Percentiles rank a stretch among this genome's conserved stretches.
Conservation (phyloP, 169 alveolate species). For the Nephromyces sp. region DNA sequence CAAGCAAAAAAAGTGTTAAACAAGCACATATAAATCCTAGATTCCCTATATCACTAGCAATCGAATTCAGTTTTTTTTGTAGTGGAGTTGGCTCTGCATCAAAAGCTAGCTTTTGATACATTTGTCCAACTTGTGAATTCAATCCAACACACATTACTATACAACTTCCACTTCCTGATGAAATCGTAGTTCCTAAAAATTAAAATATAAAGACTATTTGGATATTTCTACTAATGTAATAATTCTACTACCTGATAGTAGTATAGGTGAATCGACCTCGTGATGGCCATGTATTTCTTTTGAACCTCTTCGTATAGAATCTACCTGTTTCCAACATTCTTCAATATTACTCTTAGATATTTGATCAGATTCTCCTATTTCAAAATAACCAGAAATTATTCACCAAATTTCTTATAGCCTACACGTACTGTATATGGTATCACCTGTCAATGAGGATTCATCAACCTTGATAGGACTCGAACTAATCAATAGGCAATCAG, state of each 20-base stretch:
- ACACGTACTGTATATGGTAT: constrained; percentile 29
- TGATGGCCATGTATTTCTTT: constrained; percentile 20
- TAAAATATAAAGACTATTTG: background rate
- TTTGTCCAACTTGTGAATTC: constrained; percentile 55
- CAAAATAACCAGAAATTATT: constrained; percentile 28
- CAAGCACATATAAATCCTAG: constrained; percentile 55
- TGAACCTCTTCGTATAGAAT: constrained; percentile 3
- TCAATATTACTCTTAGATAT: constrained; percentile 50
- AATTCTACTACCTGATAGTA: constrained; percentile 50
- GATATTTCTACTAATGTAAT: background rate
- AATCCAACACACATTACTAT: constrained; percentile 69
- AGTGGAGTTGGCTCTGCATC: constrained; percentile 62
- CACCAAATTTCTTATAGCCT: constrained; percentile 51
- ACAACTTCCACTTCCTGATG: constrained; percentile 70
- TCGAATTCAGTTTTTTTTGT: constrained; percentile 57
- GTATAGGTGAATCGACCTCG: constrained; percentile 61
- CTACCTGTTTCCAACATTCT: constrained; percentile 30
- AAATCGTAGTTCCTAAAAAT: constrained; percentile 63
- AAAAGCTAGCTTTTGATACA: constrained; percentile 35
- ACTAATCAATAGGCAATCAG: constrained; percentile 51
- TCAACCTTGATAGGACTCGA: constrained; percentile 62
- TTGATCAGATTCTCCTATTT: constrained; percentile 62
- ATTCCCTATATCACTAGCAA: constrained; percentile 64
- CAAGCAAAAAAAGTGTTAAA: constrained; percentile 55
- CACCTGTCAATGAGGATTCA: constrained; percentile 82